These are phyloP conservation scores for Apophysomyces trapeziformis DNA, from an alignment of 371 early-diverging fungal species.

Conservation along the genomic window DNA sequence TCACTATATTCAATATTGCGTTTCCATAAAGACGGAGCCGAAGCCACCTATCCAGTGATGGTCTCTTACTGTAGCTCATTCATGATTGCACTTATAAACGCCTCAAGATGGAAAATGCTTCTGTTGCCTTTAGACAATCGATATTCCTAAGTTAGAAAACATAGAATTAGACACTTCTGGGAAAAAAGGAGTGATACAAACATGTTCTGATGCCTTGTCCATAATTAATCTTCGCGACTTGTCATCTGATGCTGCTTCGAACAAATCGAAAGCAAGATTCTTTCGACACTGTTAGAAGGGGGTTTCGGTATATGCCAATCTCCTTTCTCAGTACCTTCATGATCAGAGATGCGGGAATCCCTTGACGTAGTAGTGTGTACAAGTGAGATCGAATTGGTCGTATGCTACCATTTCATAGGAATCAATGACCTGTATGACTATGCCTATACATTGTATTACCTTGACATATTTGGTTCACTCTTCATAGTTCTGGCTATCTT, in stretches of 20 bases:
- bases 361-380: constrained; percentile 90
- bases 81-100: constrained; percentile 94
- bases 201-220: constrained; percentile 80
- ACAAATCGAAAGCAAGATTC: constrained; percentile 74
- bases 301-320: neutral
- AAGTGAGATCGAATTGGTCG: constrained; percentile 75
- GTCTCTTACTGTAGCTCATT: neutral
- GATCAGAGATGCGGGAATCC: constrained; percentile 87
- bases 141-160: constrained; percentile 67
- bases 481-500: constrained; percentile 74
- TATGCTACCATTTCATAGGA: constrained; percentile 45
- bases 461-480: constrained; percentile 48
- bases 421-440: neutral
- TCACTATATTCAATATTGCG: too few relatives aligned
- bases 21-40: too few relatives aligned
- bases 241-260: constrained; percentile 64
- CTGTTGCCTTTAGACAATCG: constrained; percentile 90
- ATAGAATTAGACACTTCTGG: neutral
- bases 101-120: constrained; percentile 97
- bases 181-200: constrained; percentile 36
- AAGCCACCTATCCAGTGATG: too few relatives aligned
- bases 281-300: constrained; percentile 16
- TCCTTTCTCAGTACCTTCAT: constrained; percentile 63
- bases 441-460: constrained; percentile 52
- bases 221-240: constrained; percentile 70